Conservation (phyloP, 345 rosid species). For the Arabidopsis thaliana region TAIR10.1 NC_003070.9:10209001-10209500, state of each 20-base stretch:
- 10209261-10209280: conserved; percentile 65
- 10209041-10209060: conserved; percentile 57
- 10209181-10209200: conserved; percentile 9
- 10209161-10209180: neutral
- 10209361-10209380: conserved; percentile 13
- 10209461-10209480: conserved; percentile 77
- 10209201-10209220: conserved; percentile 60
- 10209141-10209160: neutral
- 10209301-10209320: conserved; percentile 89
- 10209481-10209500: conserved; percentile 73
- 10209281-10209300: conserved; percentile 63
- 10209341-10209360: conserved; percentile 82
- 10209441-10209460: conserved; percentile 95
- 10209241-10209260: conserved; percentile 72
- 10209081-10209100: conserved; percentile 80
- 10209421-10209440: conserved; percentile 51
- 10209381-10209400: neutral
- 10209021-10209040: conserved; percentile 85
- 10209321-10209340: conserved; percentile 92
- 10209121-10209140: conserved; percentile 63
- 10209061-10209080: conserved; percentile 67
- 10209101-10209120: conserved; percentile 62
- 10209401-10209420: conserved; percentile 7
- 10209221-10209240: conserved; percentile 85
- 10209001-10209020: conserved; percentile 67